Evolutionary conservation across 805 yeast genomes (phyloP).

Genomic region (Myxozyma kluyveri): DNA sequence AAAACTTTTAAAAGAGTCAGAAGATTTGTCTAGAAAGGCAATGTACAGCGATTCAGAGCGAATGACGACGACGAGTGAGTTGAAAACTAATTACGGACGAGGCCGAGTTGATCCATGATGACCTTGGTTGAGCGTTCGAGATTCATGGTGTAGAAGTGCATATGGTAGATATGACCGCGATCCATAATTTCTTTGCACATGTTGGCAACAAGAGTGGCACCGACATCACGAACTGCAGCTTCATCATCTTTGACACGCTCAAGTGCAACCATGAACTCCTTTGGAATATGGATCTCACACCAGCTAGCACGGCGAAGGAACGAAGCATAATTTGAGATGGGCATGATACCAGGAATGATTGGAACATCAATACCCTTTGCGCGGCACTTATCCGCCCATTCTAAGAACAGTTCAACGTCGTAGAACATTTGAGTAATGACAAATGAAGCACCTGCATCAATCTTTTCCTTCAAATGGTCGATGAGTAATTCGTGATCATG

Average conservation of each 20-base stretch:
- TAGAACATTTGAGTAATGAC: constrained; percentile 97
- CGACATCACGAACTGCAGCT: constrained; percentile 76
- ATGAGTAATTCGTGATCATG: constrained; percentile 52
- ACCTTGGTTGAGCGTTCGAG: constrained; percentile 85
- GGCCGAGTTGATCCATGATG: constrained; percentile 72
- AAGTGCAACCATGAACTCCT: constrained; percentile 61
- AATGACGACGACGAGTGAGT: neutral
- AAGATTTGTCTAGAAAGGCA: too few species aligned
- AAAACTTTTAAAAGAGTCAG: constrained; percentile 1
- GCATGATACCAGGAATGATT: constrained; percentile 97
- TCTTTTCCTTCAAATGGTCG: constrained; percentile 72
- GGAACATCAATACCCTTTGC: constrained; percentile 75
- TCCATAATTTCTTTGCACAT: constrained; percentile 75
- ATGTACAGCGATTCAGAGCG: too few species aligned
- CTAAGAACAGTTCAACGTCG: constrained; percentile 79
- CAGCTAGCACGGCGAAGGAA: constrained; percentile 91
- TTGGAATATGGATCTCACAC: constrained; percentile 84
- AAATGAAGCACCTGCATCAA: constrained; percentile 92
- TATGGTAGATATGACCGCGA: constrained; percentile 72
- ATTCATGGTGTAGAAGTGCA: constrained; percentile 97
- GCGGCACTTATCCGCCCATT: constrained; percentile 74
- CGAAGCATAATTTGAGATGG: constrained; percentile 90
- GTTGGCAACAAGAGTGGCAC: constrained; percentile 75
- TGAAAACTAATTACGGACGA: constrained; percentile 47
- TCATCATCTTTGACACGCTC: constrained; percentile 90